phyloP scores from a whole-genome alignment of 2,329 filamentous ascomycete species.

The Scytalidium sp. region DNA sequence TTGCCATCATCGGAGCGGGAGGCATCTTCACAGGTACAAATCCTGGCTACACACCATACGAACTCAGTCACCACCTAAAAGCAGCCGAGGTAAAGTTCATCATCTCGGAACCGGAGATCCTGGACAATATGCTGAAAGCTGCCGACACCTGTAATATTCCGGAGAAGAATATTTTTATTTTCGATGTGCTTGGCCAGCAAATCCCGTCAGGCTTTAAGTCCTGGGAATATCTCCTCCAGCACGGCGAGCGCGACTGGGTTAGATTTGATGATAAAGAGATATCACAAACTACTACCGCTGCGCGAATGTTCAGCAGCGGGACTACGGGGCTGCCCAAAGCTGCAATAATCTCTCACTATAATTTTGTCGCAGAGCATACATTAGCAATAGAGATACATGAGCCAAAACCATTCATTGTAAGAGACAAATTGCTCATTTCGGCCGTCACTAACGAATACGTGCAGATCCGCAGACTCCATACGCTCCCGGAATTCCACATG shows the following conservation, averaged over 20 bases:
- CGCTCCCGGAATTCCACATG: conserved; percentile 27
- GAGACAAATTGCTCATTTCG: no score
- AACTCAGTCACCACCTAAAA: conserved; percentile 25
- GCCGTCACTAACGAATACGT: no score
- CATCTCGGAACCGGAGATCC: conserved; percentile 21
- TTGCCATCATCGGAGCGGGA: conserved; percentile 25
- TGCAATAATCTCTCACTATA: conserved; percentile 33
- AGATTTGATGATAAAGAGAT: conserved; percentile 20
- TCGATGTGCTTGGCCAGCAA: conserved; percentile 16
- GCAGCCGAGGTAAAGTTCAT: conserved; percentile 21
- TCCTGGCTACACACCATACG: conserved; percentile 24
- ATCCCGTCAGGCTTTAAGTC: conserved; percentile 18
- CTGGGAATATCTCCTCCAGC: conserved; percentile 15
- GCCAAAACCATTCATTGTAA: no score
- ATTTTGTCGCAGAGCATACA: conserved; percentile 30
- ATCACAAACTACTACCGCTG: conserved; percentile 31
- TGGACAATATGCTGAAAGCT: conserved; percentile 15
- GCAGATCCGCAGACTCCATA: no score
- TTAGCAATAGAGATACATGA: no score
- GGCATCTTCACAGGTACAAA: conserved; percentile 23
- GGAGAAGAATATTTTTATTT: conserved; percentile 21
- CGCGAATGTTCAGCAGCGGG: conserved; percentile 42
- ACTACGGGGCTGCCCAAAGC: conserved; percentile 57
- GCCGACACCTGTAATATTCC: conserved; percentile 24
- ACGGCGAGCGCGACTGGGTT: conserved; percentile 23